These are phyloP conservation scores for Antrodiella citrinella DNA, from an alignment of 768 basidiomycete genomes.

Conservation along the genomic window DNA sequence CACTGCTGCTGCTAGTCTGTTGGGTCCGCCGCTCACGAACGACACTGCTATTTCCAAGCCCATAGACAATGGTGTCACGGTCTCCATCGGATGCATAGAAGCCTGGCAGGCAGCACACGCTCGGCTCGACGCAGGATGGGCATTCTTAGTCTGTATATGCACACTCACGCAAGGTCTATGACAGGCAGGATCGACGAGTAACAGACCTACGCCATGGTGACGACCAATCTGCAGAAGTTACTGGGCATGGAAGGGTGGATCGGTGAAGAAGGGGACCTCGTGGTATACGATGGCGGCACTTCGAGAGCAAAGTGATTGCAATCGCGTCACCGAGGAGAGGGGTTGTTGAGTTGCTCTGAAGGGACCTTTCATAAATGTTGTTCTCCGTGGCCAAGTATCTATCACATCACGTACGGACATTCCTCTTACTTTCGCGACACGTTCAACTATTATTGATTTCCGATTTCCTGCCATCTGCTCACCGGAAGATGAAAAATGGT, in stretches of 20 bases:
- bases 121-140: conserved; percentile 33
- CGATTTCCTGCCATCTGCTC: too few relatives aligned
- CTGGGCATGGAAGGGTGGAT: conserved; percentile 34
- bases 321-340: conserved; percentile 19
- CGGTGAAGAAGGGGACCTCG: conserved; percentile 25
- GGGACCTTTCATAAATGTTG: too few relatives aligned
- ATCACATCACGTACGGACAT: too few relatives aligned
- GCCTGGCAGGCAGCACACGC: conserved; percentile 25
- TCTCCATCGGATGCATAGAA: conserved; percentile 44
- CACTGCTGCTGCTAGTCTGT: conserved; percentile 44
- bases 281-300: conserved; percentile 23
- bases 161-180: conserved; percentile 31
- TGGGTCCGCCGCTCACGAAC: conserved; percentile 61
- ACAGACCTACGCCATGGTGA: conserved; percentile 29
- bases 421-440: too few relatives aligned
- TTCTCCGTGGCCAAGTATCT: too few relatives aligned
- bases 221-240: conserved; percentile 34
- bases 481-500: too few relatives aligned
- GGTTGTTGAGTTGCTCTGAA: conserved; percentile 23
- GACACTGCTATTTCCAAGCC: conserved; percentile 48
- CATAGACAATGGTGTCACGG: conserved; percentile 51
- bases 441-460: too few relatives aligned
- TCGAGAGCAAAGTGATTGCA: conserved; percentile 24
- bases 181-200: conserved; percentile 27
- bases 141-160: conserved; percentile 16